Conservation (phyloP, 495 filamentous ascomycete genomes). For the Penicillium atrosanguineum region DNA sequence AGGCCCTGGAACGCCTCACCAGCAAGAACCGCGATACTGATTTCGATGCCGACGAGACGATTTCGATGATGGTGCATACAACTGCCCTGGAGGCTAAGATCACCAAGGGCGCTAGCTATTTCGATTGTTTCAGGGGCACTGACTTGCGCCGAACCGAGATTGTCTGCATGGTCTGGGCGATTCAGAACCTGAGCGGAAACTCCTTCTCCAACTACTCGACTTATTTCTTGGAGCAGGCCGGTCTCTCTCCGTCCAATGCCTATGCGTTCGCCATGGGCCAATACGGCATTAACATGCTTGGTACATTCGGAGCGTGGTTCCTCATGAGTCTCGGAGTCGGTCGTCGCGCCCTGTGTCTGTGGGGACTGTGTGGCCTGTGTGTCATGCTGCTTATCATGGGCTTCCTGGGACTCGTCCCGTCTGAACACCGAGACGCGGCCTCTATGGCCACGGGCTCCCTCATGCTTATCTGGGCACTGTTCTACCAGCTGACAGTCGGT, state of each 20-base stretch:
- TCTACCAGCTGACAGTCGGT: slow-evolving; percentile 74
- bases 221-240: slow-evolving; percentile 75
- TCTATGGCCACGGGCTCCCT: slow-evolving; percentile 68
- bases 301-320: slow-evolving; percentile 71
- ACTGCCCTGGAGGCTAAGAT: slow-evolving; percentile 70
- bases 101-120: slow-evolving; percentile 64
- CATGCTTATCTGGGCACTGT: slow-evolving; percentile 69
- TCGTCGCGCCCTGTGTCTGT: slow-evolving; percentile 68
- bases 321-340: slow-evolving; percentile 68
- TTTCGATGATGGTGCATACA: slow-evolving; percentile 84
- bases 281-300: slow-evolving; percentile 72
- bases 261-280: slow-evolving; percentile 72
- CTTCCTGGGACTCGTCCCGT: slow-evolving; percentile 65
- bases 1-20: slow-evolving; percentile 64
- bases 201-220: slow-evolving; percentile 79
- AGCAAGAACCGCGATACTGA: slow-evolving; percentile 52
- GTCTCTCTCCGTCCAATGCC: slow-evolving; percentile 54
- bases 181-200: slow-evolving; percentile 77
- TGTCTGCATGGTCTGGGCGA: slow-evolving; percentile 77
- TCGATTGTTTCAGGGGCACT: slow-evolving; percentile 73
- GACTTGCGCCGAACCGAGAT: slow-evolving; percentile 77
- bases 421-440: slow-evolving; percentile 47
- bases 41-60: slow-evolving; percentile 71
- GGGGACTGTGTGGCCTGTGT: slow-evolving; percentile 63
- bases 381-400: slow-evolving; percentile 69